Evolutionary conservation across 768 basidiomycete genomes (phyloP).

Genomic region (Trametopsis cervina): DNA sequence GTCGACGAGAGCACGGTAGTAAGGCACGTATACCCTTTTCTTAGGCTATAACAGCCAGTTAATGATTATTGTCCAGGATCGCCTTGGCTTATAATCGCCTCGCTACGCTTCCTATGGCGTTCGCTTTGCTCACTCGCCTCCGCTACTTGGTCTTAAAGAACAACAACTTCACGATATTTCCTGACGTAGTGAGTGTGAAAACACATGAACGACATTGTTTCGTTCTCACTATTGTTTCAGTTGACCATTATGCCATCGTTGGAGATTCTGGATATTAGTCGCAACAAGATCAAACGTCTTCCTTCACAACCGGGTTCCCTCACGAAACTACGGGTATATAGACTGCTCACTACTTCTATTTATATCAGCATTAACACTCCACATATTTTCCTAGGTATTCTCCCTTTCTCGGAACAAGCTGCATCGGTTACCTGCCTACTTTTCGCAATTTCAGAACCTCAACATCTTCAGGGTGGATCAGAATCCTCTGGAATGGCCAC

Average conservation of each 20-base stretch:
- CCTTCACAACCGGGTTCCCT: slow-evolving; percentile 79
- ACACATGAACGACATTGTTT: slow-evolving; percentile 1
- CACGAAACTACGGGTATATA: slow-evolving; percentile 57
- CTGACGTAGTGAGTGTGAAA: slow-evolving; percentile 63
- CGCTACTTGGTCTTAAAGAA: slow-evolving; percentile 84
- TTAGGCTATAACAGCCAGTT: neutral
- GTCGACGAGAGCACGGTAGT: slow-evolving; percentile 49
- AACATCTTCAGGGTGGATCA: slow-evolving; percentile 81
- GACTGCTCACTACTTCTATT: neutral
- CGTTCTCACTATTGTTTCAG: slow-evolving; percentile 31
- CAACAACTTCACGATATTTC: slow-evolving; percentile 78
- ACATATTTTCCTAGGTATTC: slow-evolving; percentile 54
- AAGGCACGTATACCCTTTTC: slow-evolving; percentile 37
- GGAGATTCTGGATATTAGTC: slow-evolving; percentile 91
- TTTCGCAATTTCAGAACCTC: slow-evolving; percentile 64
- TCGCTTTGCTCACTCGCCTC: slow-evolving; percentile 63
- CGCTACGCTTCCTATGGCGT: slow-evolving; percentile 66
- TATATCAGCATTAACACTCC: neutral
- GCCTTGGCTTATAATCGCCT: slow-evolving; percentile 84
- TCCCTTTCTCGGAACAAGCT: slow-evolving; percentile 84
- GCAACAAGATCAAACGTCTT: slow-evolving; percentile 80
- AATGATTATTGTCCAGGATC: slow-evolving; percentile 42
- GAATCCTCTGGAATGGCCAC: slow-evolving; percentile 95
- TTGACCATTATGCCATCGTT: slow-evolving; percentile 78
- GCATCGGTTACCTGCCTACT: slow-evolving; percentile 68